These are phyloP conservation scores for Quercus ilex DNA, from an alignment of 306 rosid species.

Conservation along the genomic window DNA sequence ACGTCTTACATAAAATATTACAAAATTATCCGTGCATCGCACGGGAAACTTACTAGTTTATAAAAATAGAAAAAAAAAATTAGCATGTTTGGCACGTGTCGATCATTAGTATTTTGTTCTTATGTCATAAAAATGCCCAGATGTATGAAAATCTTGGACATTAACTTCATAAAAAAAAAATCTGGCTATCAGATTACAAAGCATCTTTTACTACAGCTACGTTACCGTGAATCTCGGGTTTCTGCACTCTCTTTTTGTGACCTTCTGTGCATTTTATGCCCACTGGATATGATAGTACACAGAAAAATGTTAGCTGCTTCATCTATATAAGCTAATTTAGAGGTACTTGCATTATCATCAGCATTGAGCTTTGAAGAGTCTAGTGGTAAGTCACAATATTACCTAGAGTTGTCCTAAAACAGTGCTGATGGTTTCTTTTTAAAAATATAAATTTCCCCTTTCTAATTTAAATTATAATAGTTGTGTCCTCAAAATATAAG, in stretches of 20 bases:
- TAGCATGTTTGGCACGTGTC: neutral
- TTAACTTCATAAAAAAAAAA: neutral
- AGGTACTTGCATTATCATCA: neutral
- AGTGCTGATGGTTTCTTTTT: neutral
- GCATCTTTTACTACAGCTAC: neutral
- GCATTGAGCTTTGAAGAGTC: neutral
- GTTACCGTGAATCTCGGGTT: neutral
- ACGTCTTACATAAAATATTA: too few species aligned
- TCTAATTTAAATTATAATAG: neutral
- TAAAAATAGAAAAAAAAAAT: neutral
- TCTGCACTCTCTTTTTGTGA: neutral
- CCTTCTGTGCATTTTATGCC: slow-evolving; percentile 1
- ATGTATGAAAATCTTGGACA: neutral
- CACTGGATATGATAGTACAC: neutral
- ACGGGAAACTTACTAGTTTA: too few species aligned
- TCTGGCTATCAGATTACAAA: slow-evolving; percentile 14
- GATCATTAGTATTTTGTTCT: neutral
- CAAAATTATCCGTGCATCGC: too few species aligned
- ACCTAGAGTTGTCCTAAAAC: neutral
- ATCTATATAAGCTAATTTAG: slow-evolving; percentile 17
- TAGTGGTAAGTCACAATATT: slow-evolving; percentile 2
- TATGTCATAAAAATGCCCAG: slow-evolving; percentile 1
- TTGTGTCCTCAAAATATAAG: neutral
- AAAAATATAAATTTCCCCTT: neutral
- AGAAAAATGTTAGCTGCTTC: neutral